Evolutionary conservation across 2,329 filamentous ascomycete species (phyloP), one percentile per base, ranked within the genome.

Genomic region (Epichloe gansuensis): DNA sequence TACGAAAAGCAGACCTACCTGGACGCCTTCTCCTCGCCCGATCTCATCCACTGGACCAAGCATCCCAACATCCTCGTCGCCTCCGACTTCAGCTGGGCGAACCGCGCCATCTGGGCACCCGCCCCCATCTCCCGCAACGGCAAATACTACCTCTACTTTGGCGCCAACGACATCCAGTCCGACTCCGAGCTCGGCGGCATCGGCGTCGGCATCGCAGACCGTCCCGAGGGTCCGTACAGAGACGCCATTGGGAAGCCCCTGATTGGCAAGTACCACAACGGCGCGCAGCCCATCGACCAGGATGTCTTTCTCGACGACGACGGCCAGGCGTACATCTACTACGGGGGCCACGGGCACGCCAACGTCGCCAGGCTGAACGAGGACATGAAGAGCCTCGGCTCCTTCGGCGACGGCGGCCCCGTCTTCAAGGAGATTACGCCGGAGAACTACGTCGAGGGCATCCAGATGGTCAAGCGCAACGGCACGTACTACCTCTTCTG

Each of bases 71-170:
- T 76, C 51, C 62, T 77, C 27, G 71, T 53, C 11, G 54, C 57
- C 4, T 46, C 53, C 36, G 54, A 58, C 52, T 60, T 63, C 25
- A 57, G 64, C 4, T 76, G 74, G 73, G 72, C 71, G 6, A 68
- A 59, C 2, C 64, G 65, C 50, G 73, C 73, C 0, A 61, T 74
- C 21, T 75, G 73, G 74, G 74, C 73, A 2, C 74, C 74, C 0
- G 71, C 72, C 0, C 68, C 73, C 12, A 65, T 72, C 38, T 56
- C 56, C 13, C 66, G 71, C 36, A 64, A 73, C 54, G 70, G 69
- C 11, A 70, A 66, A 41, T 76, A 75, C 58, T 75, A 70, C 56
- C 64, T 76, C 50, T 76, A 76, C 60, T 76, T 75, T 55, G 71
- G 65, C 43, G 74, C 73, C 38, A 75, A 75, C 40, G 73, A 75